Evolutionary conservation across 2,329 filamentous ascomycete species (phyloP).

Genomic region (Neobulgaria alba): DNA sequence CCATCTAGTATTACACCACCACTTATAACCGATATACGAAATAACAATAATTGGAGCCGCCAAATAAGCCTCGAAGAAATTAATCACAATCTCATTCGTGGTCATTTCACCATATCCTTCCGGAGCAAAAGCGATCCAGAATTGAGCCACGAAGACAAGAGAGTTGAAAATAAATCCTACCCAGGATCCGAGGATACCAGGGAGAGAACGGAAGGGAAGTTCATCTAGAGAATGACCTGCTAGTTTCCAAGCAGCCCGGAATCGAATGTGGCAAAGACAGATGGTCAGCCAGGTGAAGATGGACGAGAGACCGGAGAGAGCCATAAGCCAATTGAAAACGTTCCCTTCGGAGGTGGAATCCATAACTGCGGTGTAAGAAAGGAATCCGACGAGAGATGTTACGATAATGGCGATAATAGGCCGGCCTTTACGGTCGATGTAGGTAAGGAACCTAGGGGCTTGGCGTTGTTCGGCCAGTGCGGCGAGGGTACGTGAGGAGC

Average conservation of each 20-base stretch:
- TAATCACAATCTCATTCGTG: conserved; percentile 30
- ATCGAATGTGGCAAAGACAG: conserved; percentile 58
- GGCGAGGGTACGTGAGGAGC: conserved; percentile 48
- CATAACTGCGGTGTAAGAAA: conserved; percentile 43
- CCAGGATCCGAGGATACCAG: conserved; percentile 54
- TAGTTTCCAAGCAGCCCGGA: conserved; percentile 49
- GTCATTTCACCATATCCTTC: conserved; percentile 31
- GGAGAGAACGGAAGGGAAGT: conserved; percentile 51
- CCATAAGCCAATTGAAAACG: conserved; percentile 58
- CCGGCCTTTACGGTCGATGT: conserved; percentile 48
- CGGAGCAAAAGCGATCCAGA: conserved; percentile 36
- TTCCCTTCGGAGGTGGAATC: conserved; percentile 33
- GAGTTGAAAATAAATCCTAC: conserved; percentile 48
- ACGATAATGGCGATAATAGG: conserved; percentile 41
- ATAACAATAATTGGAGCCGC: conserved; percentile 43
- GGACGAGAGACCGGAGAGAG: conserved; percentile 51
- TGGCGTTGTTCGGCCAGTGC: conserved; percentile 51
- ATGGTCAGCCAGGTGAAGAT: conserved; percentile 57
- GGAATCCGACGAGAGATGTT: conserved; percentile 30
- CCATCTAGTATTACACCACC: conserved; percentile 36
- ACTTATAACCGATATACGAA: conserved; percentile 57
- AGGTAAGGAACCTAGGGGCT: conserved; percentile 46
- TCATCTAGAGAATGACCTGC: conserved; percentile 52
- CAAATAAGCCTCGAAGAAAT: conserved; percentile 52
- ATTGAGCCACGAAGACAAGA: conserved; percentile 32